Evolutionary conservation across 2,329 filamentous ascomycete species (phyloP).

Genomic region (Aspergillus aculeatinus): DNA sequence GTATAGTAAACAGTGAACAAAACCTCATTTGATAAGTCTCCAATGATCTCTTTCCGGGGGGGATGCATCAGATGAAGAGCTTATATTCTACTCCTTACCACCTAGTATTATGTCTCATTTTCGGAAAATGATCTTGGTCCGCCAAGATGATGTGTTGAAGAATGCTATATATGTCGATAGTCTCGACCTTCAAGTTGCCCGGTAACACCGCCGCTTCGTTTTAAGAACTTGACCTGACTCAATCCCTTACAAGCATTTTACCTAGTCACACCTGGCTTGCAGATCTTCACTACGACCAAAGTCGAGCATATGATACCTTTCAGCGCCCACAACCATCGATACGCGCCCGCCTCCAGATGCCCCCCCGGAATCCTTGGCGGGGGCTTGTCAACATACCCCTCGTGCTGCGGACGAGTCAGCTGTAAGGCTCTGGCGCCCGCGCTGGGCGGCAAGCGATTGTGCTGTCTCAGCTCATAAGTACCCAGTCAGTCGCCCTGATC

Average conservation of each 20-base stretch:
- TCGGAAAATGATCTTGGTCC: no score
- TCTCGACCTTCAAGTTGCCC: no score
- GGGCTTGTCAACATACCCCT: neutral
- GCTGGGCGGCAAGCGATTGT: neutral
- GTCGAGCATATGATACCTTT: neutral
- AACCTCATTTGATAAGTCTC: no score
- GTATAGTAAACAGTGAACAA: no score
- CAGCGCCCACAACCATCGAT: neutral
- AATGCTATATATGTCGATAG: no score
- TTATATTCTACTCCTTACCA: no score
- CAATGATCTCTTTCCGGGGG: no score
- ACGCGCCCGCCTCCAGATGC: neutral
- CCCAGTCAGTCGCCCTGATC: neutral
- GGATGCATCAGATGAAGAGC: no score
- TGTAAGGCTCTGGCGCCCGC: neutral
- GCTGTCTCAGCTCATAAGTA: neutral
- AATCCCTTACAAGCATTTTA: neutral
- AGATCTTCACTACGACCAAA: neutral
- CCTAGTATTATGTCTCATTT: no score
- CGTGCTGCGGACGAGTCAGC: constrained; percentile 1
- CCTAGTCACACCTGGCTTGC: neutral
- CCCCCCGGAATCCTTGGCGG: neutral
- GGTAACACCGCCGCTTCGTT: no score
- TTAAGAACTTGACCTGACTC: no score
- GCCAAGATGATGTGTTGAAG: no score